Conservation (phyloP, 371 early-diverging fungal genomes). For the Agmasoma carcini region DNA sequence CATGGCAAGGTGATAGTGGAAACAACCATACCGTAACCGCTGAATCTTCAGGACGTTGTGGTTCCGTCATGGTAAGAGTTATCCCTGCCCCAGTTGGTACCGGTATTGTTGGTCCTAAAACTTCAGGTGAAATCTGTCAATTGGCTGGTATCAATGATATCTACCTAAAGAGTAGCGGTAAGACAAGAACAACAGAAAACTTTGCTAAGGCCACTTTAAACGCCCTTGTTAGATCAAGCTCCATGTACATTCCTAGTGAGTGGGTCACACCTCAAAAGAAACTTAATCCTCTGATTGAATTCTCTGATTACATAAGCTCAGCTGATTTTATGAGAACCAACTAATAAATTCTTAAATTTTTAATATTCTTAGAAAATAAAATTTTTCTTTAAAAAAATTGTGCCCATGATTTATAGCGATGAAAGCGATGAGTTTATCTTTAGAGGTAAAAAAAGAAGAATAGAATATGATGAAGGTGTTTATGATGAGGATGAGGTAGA, state of each 20-base stretch:
- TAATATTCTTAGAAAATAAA: too few species aligned
- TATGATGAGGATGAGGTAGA: slow-evolving; percentile 12
- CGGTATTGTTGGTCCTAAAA: slow-evolving; percentile 85
- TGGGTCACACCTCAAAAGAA: slow-evolving; percentile 61
- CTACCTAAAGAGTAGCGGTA: slow-evolving; percentile 82
- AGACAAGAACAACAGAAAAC: slow-evolving; percentile 69
- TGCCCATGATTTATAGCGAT: background rate
- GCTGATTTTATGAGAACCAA: background rate
- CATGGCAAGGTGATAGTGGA: slow-evolving; percentile 89
- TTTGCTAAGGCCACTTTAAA: slow-evolving; percentile 95
- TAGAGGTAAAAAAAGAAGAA: slow-evolving; percentile 6
- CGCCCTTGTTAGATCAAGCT: slow-evolving; percentile 89
- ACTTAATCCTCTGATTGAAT: slow-evolving; percentile 45
- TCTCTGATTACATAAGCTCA: slow-evolving; percentile 22
- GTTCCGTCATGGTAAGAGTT: slow-evolving; percentile 76
- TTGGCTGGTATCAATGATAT: slow-evolving; percentile 93
- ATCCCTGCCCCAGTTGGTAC: slow-evolving; percentile 96
- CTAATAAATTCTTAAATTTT: background rate
- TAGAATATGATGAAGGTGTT: background rate
- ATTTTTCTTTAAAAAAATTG: too few species aligned
- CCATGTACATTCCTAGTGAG: slow-evolving; percentile 83
- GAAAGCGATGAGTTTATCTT: slow-evolving; percentile 22
- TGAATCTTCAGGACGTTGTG: slow-evolving; percentile 96
- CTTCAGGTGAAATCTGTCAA: slow-evolving; percentile 86
- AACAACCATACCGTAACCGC: slow-evolving; percentile 92